A percentile compares a stretch with the other conserved stretches of the same genome.
phyloP scores from a whole-genome alignment of 495 filamentous ascomycete species.

The Penicillium fimorum region DNA sequence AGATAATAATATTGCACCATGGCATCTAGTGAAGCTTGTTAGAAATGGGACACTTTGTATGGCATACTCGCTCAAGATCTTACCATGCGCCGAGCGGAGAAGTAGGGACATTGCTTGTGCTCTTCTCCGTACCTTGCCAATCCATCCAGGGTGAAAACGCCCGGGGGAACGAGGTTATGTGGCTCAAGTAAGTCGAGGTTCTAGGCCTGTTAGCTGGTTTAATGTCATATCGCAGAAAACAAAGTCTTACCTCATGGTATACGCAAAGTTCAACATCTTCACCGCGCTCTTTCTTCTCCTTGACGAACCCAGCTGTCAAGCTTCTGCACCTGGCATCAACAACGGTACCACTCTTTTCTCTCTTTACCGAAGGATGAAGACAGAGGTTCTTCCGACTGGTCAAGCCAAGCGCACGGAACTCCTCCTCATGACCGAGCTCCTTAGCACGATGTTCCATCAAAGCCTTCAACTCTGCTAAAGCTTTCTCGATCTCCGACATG shows the following conservation, averaged over 20 bases:
- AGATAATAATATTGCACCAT: slow-evolving; percentile 98
- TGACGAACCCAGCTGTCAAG: slow-evolving; percentile 93
- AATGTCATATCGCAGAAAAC: not conserved
- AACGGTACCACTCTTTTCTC: slow-evolving; percentile 89
- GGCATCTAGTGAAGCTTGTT: slow-evolving; percentile 65
- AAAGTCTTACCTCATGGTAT: slow-evolving; percentile 76
- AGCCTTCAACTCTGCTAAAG: slow-evolving; percentile 83
- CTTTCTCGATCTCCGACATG: slow-evolving; percentile 73
- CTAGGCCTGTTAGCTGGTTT: slow-evolving; percentile 40
- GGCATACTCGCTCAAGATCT: slow-evolving; percentile 15
- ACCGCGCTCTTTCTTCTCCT: slow-evolving; percentile 91
- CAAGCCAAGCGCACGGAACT: slow-evolving; percentile 87
- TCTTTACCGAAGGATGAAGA: slow-evolving; percentile 89
- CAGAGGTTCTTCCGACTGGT: slow-evolving; percentile 98
- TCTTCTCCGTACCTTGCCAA: slow-evolving; percentile 85
- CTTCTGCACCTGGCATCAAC: slow-evolving; percentile 95
- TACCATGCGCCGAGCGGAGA: slow-evolving; percentile 92
- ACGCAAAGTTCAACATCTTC: slow-evolving; percentile 92
- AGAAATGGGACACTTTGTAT: slow-evolving; percentile 6
- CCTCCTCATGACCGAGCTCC: slow-evolving; percentile 82
- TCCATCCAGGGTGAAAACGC: slow-evolving; percentile 94
- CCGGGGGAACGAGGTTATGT: slow-evolving; percentile 87
- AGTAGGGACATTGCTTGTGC: slow-evolving; percentile 97
- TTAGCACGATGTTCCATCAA: slow-evolving; percentile 92
- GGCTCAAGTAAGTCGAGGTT: slow-evolving; percentile 94